Base-by-base conservation (phyloP, 164 flowering plant genomes). In the Dillenia suffruticosa region DNA sequence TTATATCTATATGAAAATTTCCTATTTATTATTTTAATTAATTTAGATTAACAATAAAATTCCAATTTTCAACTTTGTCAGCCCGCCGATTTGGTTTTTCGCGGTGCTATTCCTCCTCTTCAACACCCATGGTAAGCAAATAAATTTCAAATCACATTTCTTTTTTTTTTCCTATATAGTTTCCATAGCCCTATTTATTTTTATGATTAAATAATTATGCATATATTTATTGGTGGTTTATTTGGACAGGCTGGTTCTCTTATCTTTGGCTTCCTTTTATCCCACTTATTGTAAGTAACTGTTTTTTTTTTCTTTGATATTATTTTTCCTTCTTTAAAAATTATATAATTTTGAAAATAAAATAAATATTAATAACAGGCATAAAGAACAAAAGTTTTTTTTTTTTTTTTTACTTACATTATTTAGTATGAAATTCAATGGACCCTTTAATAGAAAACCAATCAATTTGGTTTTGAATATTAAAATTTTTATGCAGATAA, bases 201-300 rank as follows among this genome's bases (percentile, higher is more conserved):
- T 10, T 22, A 1, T 44, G 8, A 51, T 5, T n/a, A n/a, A n/a
- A 51, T 51, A 51, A 51, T 19, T n/a, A 19, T n/a, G 2, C 2
- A 12, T 14, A 12, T 11, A 19, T 19, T 15, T 51, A n/a, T 19
- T 51, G 17, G 17, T 19, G 14, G 24, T 32, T 50, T 16, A 9
- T 53, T 13, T 67, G 56, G 22, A 55, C 88, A 90, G 97, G 92
- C 52, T 77, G 76, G 85, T 58, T 72, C 48, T 74, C 92, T 51
- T 82, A 86, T 71, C 74, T 83, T 7, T 90, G 92, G 92, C 78
- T 86, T 7, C 95, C 97, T 3, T 86, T 88, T 44, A 59, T 88
- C 63, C 95, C 95, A 0, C 65, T 90, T 24, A 67, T 85, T 54
- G 97, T 90, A 82, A 88, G 97, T 15, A 50, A 5, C 45, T 51